Conservation (phyloP, 2,329 filamentous ascomycete species). For the Ramichloridium luteum region DNA sequence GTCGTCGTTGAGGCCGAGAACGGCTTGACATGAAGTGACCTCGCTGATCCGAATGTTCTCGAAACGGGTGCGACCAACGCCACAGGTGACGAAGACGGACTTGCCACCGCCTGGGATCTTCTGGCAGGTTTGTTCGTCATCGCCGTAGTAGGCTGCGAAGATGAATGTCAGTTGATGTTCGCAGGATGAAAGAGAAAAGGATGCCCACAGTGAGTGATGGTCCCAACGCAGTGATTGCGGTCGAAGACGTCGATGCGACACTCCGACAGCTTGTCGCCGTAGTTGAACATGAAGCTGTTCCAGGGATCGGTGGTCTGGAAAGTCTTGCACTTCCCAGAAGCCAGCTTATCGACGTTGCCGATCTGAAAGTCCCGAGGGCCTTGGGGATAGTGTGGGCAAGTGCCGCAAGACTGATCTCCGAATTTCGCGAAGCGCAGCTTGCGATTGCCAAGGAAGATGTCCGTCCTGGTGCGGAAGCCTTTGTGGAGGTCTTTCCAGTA, state of each 20-base stretch:
- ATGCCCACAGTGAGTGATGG: neutral
- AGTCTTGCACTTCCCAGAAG: neutral
- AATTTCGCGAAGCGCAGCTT: constrained; percentile 1
- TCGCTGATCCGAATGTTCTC: too few species aligned
- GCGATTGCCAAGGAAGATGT: constrained; percentile 1
- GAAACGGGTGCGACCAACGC: neutral
- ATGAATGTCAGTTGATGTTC: neutral
- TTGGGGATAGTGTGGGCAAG: neutral
- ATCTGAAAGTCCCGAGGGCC: neutral
- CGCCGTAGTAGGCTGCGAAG: neutral
- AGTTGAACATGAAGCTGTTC: constrained; percentile 1
- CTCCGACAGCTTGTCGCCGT: neutral
- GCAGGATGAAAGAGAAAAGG: neutral
- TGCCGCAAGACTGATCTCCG: neutral
- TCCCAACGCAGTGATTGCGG: neutral
- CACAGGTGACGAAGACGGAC: neutral
- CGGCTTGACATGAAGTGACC: too few species aligned
- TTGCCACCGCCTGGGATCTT: neutral
- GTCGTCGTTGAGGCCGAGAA: too few species aligned
- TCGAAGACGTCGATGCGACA: neutral
- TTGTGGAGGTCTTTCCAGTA: neutral
- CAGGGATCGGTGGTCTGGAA: neutral
- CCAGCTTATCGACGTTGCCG: neutral
- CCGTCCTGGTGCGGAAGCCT: neutral
- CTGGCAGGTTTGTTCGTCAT: neutral